Base-by-base conservation (phyloP, 1,284 basidiomycete species). In the Stereum hirsutum region DNA sequence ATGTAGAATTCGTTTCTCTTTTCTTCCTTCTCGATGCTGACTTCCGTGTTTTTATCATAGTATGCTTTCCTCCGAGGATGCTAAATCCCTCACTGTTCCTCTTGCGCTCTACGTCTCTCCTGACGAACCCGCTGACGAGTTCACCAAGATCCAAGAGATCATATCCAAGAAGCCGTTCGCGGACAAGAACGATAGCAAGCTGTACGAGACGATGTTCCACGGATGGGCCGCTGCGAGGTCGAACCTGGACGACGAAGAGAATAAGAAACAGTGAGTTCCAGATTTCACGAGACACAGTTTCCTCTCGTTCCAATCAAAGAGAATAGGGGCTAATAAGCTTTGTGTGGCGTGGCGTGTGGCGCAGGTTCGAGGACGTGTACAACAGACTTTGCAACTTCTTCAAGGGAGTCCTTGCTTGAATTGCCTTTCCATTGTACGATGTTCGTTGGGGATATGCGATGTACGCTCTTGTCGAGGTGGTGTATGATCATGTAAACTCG, bases 171-270 rank as follows among this genome's bases (percentile, higher is more conserved):
- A 79, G 50, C 61, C 71, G 0, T 75, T 77, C 47, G 66, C 74
- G 0, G 58, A 61, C 40, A 71, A 78, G 58, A 73, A 69, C 56
- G 72, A 73, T 42, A 68, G 68, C 60, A 75, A 79, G 54, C 57
- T 65, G 45, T 83, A 78, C 46, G 49, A 60, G 2, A 66, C 71
- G 45, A 74, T 75, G 74, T 74, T 77, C 61, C 82, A 85, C 55
- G 82, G 81, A 31, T 85, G 79, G 71, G 82, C 81, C 4, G 81
- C 79, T 6, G 83, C 83, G 3, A 71, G 83, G 39, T 82, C 74
- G 1, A 63, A 86, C 55, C 64, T 86, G 39, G 68, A 73, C 35
- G 68, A 85, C 46, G 57, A 68, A 26, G 75, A 80, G 48, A 84
- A 83, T 62, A 70, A 70, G 53, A 75, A 75, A 59, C 74, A 78